phyloP scores from a whole-genome alignment of 1,284 basidiomycete species.

The Sporisorium iseilematis-ciliati region DNA sequence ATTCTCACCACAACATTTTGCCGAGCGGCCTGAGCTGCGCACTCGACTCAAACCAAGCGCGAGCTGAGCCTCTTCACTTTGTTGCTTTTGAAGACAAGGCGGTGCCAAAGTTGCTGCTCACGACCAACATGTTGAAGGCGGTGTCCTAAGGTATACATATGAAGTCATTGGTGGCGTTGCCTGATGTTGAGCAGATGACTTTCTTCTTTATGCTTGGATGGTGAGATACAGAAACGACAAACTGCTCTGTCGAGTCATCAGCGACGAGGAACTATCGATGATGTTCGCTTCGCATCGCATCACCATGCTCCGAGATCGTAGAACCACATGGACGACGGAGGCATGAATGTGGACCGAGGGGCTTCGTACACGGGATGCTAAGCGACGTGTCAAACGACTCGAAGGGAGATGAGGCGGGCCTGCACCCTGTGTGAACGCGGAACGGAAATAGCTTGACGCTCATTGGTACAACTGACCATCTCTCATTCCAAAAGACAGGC shows the following conservation, averaged over 20 bases:
- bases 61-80: neutral
- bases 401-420: neutral
- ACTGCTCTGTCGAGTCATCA: constrained; percentile 19
- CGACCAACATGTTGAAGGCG: no score
- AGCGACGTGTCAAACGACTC: neutral
- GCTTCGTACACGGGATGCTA: neutral
- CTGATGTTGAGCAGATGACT: no score
- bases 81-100: neutral
- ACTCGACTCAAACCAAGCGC: neutral
- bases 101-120: no score
- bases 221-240: neutral
- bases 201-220: no score
- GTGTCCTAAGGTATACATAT: no score
- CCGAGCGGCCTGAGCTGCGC: no score
- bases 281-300: constrained; percentile 16
- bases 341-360: neutral
- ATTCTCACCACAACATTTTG: neutral
- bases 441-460: neutral
- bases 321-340: constrained; percentile 4
- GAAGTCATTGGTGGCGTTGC: no score
- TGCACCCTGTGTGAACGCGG: neutral
- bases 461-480: neutral
- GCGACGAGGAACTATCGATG: neutral
- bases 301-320: constrained; percentile 15
- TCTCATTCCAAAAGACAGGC: no score